Evolutionary conservation across 768 basidiomycete species (phyloP).

Genomic region (Peribolospora baueri): DNA sequence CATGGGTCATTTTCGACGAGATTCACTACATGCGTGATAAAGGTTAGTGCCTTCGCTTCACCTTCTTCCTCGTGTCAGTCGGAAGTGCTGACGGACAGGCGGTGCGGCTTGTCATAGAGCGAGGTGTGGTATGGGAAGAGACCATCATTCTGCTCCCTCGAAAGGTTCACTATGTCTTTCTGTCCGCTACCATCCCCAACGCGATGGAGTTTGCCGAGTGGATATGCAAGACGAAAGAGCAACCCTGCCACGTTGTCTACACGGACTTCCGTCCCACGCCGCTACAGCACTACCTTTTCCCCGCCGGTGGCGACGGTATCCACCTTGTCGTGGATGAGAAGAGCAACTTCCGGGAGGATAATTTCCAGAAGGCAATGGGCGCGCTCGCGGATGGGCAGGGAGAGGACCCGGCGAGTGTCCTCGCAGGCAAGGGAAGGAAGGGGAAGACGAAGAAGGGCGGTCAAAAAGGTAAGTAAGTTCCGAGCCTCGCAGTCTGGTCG

Average conservation of each 20-base stretch:
- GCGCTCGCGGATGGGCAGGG: conserved; percentile 59
- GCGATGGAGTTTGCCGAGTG: conserved; percentile 99
- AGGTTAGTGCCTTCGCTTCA: conserved; percentile 15
- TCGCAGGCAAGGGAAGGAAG: conserved; percentile 10
- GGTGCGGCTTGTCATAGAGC: conserved; percentile 28
- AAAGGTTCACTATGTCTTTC: conserved; percentile 87
- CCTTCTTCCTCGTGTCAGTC: not conserved
- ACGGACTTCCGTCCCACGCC: conserved; percentile 98
- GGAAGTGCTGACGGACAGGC: not conserved
- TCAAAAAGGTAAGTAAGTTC: conserved; percentile 43
- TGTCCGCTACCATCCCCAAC: conserved; percentile 96
- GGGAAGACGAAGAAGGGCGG: conserved; percentile 51
- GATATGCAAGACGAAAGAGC: conserved; percentile 91
- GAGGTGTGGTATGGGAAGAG: conserved; percentile 98
- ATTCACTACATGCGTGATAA: conserved; percentile 99
- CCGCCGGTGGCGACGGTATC: conserved; percentile 85
- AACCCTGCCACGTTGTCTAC: conserved; percentile 97
- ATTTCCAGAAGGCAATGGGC: conserved; percentile 94
- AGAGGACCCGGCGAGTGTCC: conserved; percentile 31
- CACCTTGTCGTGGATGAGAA: conserved; percentile 98
- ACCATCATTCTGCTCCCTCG: conserved; percentile 93
- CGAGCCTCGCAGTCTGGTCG: not conserved
- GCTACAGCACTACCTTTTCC: conserved; percentile 92
- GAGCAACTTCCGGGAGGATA: conserved; percentile 87
- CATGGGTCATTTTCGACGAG: conserved; percentile 98